These are phyloP conservation scores for Penicillium sclerotiorum DNA, from an alignment of 2,329 filamentous ascomycete species.

Conservation along the genomic window DNA sequence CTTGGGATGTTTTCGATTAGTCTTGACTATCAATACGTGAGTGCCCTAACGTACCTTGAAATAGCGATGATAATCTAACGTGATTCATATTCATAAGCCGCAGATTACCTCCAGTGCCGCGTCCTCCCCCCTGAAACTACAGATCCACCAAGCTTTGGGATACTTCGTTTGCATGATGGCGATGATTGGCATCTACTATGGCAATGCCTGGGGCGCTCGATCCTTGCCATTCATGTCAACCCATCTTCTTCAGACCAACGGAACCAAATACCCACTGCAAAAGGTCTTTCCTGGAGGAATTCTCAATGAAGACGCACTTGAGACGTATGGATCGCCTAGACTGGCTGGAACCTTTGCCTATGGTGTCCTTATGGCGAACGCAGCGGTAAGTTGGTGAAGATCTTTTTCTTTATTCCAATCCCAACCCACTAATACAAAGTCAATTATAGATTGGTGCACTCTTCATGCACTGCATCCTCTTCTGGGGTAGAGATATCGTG, in stretches of 20 bases:
- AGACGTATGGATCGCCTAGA: conserved; percentile 50
- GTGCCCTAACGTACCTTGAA: neutral
- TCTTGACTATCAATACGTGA: conserved; percentile 56
- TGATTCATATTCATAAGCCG: too few species aligned
- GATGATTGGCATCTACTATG: conserved; percentile 58
- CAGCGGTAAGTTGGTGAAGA: conserved; percentile 56
- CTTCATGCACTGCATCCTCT: conserved; percentile 55
- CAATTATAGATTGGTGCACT: conserved; percentile 56
- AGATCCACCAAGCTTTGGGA: conserved; percentile 52
- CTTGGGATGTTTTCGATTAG: conserved; percentile 54
- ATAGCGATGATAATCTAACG: neutral
- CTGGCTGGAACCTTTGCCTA: conserved; percentile 57
- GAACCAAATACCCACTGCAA: conserved; percentile 45
- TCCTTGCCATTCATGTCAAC: conserved; percentile 61
- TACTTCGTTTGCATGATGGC: conserved; percentile 53
- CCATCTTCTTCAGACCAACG: conserved; percentile 44
- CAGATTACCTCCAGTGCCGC: conserved; percentile 59
- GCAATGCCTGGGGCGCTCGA: conserved; percentile 51
- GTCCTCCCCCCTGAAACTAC: conserved; percentile 56
- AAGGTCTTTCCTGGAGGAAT: conserved; percentile 42
- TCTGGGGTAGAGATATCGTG: conserved; percentile 59
- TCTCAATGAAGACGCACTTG: conserved; percentile 39
- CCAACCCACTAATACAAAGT: conserved; percentile 5
- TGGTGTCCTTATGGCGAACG: conserved; percentile 60
- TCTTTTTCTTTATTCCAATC: too few species aligned